A percentile compares a stretch with the other conserved stretches of the same genome.
Evolutionary conservation across 306 rosid genomes (phyloP).

Genomic region (Cicer judaicum): DNA sequence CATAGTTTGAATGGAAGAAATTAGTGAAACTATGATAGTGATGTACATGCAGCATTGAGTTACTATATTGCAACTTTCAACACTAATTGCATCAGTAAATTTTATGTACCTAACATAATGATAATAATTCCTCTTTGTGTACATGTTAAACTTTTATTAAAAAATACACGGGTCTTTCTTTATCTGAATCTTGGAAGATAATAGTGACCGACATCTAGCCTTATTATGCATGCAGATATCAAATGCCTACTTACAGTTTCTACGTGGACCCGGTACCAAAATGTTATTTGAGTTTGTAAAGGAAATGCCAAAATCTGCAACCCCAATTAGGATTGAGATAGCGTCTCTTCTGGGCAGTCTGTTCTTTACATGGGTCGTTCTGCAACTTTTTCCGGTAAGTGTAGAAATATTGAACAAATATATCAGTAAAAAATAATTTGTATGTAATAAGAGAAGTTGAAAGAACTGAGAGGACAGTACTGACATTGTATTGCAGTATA

Average conservation of each 20-base stretch:
- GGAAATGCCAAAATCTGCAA: slow-evolving; percentile 83
- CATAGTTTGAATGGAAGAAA: slow-evolving; percentile 37
- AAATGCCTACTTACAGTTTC: slow-evolving; percentile 76
- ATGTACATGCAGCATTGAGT: slow-evolving; percentile 20
- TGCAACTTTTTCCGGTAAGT: slow-evolving; percentile 90
- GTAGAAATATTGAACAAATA: slow-evolving; percentile 27
- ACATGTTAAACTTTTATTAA: slow-evolving; percentile 31
- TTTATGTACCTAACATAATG: slow-evolving; percentile 11
- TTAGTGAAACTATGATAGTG: slow-evolving; percentile 30
- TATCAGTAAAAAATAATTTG: slow-evolving; percentile 27
- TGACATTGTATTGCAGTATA: not conserved
- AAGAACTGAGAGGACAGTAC: not conserved
- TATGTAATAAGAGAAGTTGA: slow-evolving; percentile 2
- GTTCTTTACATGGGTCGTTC: slow-evolving; percentile 84
- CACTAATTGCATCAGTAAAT: slow-evolving; percentile 11
- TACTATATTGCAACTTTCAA: slow-evolving; percentile 12
- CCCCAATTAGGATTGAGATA: slow-evolving; percentile 54
- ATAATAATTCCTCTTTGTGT: slow-evolving; percentile 12
- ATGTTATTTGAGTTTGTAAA: slow-evolving; percentile 72
- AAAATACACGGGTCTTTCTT: slow-evolving; percentile 3
- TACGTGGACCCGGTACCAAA: slow-evolving; percentile 67
- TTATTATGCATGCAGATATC: slow-evolving; percentile 61
- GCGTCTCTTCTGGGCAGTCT: slow-evolving; percentile 74
- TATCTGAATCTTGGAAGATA: slow-evolving; percentile 38
- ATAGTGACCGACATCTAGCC: slow-evolving; percentile 39